These are phyloP conservation scores for Daldinia grandis DNA, from an alignment of 495 filamentous ascomycete genomes.

Conservation along the genomic window DNA sequence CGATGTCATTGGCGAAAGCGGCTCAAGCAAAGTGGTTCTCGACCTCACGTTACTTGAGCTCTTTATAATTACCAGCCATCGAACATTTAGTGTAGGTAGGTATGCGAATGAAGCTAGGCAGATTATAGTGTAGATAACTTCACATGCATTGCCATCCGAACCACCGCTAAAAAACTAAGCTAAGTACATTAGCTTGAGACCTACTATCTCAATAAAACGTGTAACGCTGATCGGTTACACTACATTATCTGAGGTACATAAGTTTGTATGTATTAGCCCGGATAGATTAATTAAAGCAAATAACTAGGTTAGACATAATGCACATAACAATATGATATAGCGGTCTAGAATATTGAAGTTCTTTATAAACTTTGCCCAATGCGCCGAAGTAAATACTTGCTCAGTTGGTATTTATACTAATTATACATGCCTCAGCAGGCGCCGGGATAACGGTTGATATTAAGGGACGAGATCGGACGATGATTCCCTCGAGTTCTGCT, in stretches of 20 bases:
- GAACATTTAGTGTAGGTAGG: too few species aligned
- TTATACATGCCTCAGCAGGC: neutral
- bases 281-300: neutral
- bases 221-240: slow-evolving; percentile 23
- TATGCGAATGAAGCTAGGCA: too few species aligned
- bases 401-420: too few species aligned
- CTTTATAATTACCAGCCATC: slow-evolving; percentile 4
- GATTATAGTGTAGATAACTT: neutral
- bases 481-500: slow-evolving; percentile 22
- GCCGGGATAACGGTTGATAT: neutral
- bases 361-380: neutral
- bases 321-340: neutral
- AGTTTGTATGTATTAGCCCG: neutral
- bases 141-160: neutral
- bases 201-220: slow-evolving; percentile 13
- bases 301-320: neutral
- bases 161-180: neutral
- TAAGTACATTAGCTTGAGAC: slow-evolving; percentile 8
- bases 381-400: neutral
- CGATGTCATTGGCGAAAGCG: neutral
- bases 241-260: neutral
- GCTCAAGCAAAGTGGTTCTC: slow-evolving; percentile 18
- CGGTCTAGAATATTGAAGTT: neutral
- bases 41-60: slow-evolving; percentile 6
- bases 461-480: slow-evolving; percentile 2